Evolutionary conservation across 2,329 filamentous ascomycete genomes (phyloP).

Genomic region (Beauveria brongniartii): DNA sequence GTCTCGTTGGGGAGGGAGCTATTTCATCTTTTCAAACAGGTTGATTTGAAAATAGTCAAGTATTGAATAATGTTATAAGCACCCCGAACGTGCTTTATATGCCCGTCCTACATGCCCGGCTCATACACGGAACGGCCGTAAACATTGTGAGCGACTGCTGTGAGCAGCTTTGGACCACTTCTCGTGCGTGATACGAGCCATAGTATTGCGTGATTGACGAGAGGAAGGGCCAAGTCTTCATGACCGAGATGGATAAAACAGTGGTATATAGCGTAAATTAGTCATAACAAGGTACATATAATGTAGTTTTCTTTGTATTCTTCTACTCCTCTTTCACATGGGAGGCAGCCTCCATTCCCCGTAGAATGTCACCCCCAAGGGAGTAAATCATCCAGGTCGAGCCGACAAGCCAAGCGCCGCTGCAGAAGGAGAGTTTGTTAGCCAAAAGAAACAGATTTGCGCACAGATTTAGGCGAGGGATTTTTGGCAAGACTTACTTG

Average conservation of each 20-base stretch:
- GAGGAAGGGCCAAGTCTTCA: too few species aligned
- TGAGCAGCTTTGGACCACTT: too few species aligned
- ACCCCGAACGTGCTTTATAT: too few species aligned
- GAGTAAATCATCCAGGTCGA: constrained; percentile 43
- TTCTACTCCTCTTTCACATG: constrained; percentile 33
- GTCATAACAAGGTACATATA: constrained; percentile 8
- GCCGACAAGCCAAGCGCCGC: constrained; percentile 47
- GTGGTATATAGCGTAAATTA: constrained; percentile 6
- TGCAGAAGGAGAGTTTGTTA: constrained; percentile 19
- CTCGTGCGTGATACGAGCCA: too few species aligned
- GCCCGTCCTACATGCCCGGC: too few species aligned
- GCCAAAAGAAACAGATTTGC: neutral
- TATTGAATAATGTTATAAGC: too few species aligned
- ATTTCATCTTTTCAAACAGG: neutral
- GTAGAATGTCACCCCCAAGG: constrained; percentile 41
- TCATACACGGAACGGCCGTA: too few species aligned
- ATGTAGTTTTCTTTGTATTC: neutral
- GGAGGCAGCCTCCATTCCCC: constrained; percentile 34
- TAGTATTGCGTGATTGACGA: too few species aligned
- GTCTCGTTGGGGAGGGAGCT: neutral
- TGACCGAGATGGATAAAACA: neutral
- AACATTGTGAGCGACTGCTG: too few species aligned
- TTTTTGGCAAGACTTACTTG: constrained; percentile 36
- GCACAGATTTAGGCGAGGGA: neutral
- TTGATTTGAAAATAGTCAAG: neutral